Evolutionary conservation across 306 rosid species (phyloP), one percentile per base, ranked within the genome.

Genomic region (Alnus glutinosa): DNA sequence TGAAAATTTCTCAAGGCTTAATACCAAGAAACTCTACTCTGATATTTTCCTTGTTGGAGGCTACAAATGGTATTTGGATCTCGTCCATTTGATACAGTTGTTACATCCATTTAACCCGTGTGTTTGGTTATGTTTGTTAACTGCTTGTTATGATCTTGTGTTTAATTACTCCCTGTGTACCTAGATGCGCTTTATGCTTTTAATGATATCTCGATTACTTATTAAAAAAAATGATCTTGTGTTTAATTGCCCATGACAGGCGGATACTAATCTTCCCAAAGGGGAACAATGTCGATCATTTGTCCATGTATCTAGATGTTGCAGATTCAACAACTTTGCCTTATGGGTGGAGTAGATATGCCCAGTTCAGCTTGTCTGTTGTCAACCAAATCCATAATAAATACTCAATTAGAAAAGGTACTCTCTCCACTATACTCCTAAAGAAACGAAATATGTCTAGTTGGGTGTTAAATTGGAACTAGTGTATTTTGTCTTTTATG

Each of bases 291-390:
- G 86, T 83, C 69, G 86, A 83, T 57, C 80, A 75, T 36, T 58
- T 83, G 74, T 83, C 86, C 7, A 83, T 78, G 80, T 83, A 83
- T 83, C 76, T 83, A 18, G 86, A 83, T 69, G 86, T 83, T 69
- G 86, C 86, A 36, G 86, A 78, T 78, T 74, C 86, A 1, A 32
- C 73, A 50, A 14, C 5, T 55, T 75, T 83, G 83, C 86, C 86
- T 34, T 69, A 83, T 78, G 83, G 83, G 74, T 83, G 86, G 83
- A 78, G 86, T 73, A 78, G 86, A 78, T 83, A 74, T 74, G 77
- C 80, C 14, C 83, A 83, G 79, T 83, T 78, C 75, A 78, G 83
- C 86, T 74, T 83, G 77, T 64, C 75, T 74, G 68, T 83, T 57
- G 74, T 78, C 66, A 83, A 78, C 75, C 86, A 78, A 79, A 10